phyloP scores from a whole-genome alignment of 345 rosid genomes.

The Ceriops decandra region DNA sequence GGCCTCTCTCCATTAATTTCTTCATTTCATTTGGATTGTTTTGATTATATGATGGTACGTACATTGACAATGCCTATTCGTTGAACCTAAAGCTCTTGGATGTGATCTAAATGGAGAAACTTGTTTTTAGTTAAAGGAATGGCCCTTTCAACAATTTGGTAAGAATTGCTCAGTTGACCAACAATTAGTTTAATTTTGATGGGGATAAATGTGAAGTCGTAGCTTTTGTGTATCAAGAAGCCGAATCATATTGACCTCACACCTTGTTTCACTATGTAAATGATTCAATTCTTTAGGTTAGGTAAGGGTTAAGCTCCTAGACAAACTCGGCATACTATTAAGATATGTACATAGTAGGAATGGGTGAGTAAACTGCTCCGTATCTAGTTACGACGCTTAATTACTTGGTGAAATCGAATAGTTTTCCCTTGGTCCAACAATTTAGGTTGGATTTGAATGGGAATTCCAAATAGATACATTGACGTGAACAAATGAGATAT shows the following conservation, averaged over 20 bases:
- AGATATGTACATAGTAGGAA: background rate
- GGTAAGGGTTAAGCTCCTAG: background rate
- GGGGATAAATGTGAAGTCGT: slow-evolving; percentile 17
- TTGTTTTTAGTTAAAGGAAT: too few relatives aligned
- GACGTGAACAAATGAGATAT: slow-evolving; percentile 9
- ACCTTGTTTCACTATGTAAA: slow-evolving; percentile 16
- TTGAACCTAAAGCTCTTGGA: too few relatives aligned
- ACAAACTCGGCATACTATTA: background rate
- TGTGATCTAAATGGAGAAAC: too few relatives aligned
- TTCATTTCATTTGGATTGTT: background rate
- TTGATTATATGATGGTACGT: background rate
- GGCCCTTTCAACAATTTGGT: slow-evolving; percentile 15
- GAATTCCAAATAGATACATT: background rate
- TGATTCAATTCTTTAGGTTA: background rate
- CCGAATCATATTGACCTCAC: slow-evolving; percentile 27
- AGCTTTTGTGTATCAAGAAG: slow-evolving; percentile 15
- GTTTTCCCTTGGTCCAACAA: background rate
- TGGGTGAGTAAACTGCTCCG: slow-evolving; percentile 9
- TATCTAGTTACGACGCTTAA: slow-evolving; percentile 6
- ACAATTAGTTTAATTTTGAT: background rate
- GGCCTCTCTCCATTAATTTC: background rate
- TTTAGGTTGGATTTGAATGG: background rate
- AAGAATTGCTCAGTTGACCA: slow-evolving; percentile 13
- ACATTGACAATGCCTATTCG: too few relatives aligned
- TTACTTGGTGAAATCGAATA: background rate